phyloP scores from a whole-genome alignment of 495 filamentous ascomycete genomes.

The Alectoria sarmentosa region DNA sequence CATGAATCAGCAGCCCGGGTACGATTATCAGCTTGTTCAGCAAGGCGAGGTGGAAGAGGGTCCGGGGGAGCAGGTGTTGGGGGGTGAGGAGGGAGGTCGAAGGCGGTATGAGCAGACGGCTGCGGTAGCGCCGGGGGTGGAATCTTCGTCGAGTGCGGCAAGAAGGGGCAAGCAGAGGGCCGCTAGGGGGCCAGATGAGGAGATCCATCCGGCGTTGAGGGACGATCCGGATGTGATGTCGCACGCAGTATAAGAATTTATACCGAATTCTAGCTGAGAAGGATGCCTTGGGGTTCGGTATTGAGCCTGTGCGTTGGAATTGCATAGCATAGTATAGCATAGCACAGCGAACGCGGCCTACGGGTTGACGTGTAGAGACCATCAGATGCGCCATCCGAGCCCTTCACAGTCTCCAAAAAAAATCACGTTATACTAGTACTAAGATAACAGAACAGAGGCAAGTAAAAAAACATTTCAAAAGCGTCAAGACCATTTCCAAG shows the following conservation, averaged over 20 bases:
- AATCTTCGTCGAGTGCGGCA: not conserved
- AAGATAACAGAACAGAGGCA: too few relatives aligned
- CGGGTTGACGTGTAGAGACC: too few relatives aligned
- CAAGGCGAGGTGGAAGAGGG: not conserved
- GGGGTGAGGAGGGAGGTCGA: not conserved
- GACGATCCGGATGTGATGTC: not conserved
- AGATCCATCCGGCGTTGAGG: not conserved
- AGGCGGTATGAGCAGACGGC: not conserved
- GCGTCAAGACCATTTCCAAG: too few relatives aligned
- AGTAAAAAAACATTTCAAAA: too few relatives aligned
- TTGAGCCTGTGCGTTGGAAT: too few relatives aligned
- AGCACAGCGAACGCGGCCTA: too few relatives aligned
- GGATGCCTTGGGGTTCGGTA: too few relatives aligned
- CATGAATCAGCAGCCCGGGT: not conserved
- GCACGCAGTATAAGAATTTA: not conserved
- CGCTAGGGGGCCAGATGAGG: not conserved
- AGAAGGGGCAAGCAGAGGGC: not conserved
- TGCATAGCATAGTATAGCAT: too few relatives aligned
- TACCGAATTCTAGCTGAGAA: not conserved
- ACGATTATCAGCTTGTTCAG: constrained; percentile 3
- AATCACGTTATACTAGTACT: too few relatives aligned
- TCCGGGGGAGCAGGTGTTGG: not conserved
- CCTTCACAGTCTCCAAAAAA: too few relatives aligned
- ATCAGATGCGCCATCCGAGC: too few relatives aligned
- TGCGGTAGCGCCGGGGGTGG: not conserved